Evolutionary conservation across 176 grass and related monocot species (phyloP).

Genomic region (Dendrocalamus sinicus): DNA sequence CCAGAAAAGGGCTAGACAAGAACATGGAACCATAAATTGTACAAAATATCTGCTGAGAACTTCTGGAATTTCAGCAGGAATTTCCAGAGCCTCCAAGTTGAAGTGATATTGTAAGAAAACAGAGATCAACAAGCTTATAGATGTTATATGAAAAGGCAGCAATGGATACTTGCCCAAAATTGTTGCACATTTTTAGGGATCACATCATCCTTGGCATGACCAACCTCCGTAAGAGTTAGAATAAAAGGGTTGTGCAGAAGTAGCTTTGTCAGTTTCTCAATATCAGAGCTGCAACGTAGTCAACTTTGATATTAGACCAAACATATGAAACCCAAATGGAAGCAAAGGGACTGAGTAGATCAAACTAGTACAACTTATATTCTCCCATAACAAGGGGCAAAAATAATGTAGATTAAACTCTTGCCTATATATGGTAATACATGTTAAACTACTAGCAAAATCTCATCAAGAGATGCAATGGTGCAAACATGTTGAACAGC

Average conservation of each 20-base stretch:
- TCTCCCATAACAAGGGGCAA: background rate
- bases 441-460: constrained; percentile 15
- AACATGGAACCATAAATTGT: constrained; percentile 19
- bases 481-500: constrained; percentile 7
- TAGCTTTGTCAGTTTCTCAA: constrained; percentile 90
- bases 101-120: constrained; percentile 27
- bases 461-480: constrained; percentile 17
- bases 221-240: constrained; percentile 83
- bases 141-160: background rate
- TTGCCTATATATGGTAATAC: background rate
- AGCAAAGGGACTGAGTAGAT: constrained; percentile 10
- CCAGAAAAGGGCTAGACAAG: background rate
- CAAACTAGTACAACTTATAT: constrained; percentile 23
- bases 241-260: constrained; percentile 89
- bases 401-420: constrained; percentile 4
- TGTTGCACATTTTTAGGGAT: constrained; percentile 87
- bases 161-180: constrained; percentile 68
- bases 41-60: background rate
- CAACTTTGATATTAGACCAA: constrained; percentile 30
- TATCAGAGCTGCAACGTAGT: constrained; percentile 63
- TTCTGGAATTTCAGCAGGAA: background rate
- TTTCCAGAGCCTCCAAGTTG: background rate
- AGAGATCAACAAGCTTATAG: constrained; percentile 1
- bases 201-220: constrained; percentile 68
- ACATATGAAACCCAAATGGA: constrained; percentile 28